These are phyloP conservation scores for Monosporascus sp. DNA, from an alignment of 2,329 filamentous ascomycete species.

Conservation along the genomic window DNA sequence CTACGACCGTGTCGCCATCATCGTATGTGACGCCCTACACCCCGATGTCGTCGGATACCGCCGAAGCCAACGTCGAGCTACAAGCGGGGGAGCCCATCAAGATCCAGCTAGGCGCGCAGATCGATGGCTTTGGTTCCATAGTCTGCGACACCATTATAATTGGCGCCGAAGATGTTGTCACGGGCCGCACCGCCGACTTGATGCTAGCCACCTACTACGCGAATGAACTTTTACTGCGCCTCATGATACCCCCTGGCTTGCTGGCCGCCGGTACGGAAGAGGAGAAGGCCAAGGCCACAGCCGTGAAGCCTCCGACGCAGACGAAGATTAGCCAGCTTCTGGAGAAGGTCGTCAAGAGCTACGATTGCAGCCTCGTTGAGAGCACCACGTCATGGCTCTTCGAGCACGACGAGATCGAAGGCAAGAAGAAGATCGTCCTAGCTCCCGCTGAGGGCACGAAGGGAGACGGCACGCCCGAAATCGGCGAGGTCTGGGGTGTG, in stretches of 20 bases:
- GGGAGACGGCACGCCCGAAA: slow-evolving; percentile 82
- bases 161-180: slow-evolving; percentile 57
- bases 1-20: slow-evolving; percentile 89
- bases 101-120: slow-evolving; percentile 98
- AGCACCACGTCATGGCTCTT: slow-evolving; percentile 98
- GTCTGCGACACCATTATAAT: slow-evolving; percentile 90
- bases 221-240: slow-evolving; percentile 86
- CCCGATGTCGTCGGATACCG: slow-evolving; percentile 77
- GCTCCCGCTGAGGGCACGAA: slow-evolving; percentile 80
- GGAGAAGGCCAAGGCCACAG: slow-evolving; percentile 87
- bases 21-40: slow-evolving; percentile 97
- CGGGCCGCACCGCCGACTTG: slow-evolving; percentile 78
- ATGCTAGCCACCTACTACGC: slow-evolving; percentile 88
- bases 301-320: slow-evolving; percentile 79
- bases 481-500: slow-evolving; percentile 95
- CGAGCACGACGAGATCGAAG: slow-evolving; percentile 95
- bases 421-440: slow-evolving; percentile 94
- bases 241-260: slow-evolving; percentile 88
- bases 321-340: slow-evolving; percentile 79
- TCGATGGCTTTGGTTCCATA: slow-evolving; percentile 94
- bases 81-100: slow-evolving; percentile 87
- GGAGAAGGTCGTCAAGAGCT: slow-evolving; percentile 86
- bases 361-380: slow-evolving; percentile 90
- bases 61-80: slow-evolving; percentile 74
- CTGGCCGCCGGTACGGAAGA: slow-evolving; percentile 80